Percentiles rank a stretch among this genome's conserved stretches.
Conservation (phyloP, 805 yeast species). For the Vanderwaltozyma tropicalis region DNA sequence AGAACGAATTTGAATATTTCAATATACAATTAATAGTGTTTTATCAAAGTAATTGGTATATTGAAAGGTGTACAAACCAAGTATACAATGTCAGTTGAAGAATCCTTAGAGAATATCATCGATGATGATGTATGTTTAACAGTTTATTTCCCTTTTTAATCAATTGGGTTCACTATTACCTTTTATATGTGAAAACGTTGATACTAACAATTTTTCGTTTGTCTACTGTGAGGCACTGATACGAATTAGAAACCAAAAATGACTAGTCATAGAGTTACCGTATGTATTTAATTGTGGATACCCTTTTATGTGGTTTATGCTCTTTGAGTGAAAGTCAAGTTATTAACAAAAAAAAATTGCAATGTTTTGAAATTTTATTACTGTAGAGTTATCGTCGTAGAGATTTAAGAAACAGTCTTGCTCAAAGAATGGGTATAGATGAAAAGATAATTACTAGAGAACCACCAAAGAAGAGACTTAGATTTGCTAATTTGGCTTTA, state of each 20-base stretch:
- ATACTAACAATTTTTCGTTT: neutral
- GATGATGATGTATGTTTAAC: neutral
- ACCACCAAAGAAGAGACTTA: conserved; percentile 17
- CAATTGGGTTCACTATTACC: too few relatives aligned
- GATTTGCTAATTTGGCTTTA: conserved; percentile 19
- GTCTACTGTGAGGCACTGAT: too few relatives aligned
- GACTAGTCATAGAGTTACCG: neutral
- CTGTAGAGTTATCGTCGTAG: conserved; percentile 24
- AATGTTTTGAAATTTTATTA: neutral
- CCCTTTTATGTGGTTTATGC: neutral
- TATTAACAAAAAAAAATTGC: too few relatives aligned
- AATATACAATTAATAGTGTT: too few relatives aligned
- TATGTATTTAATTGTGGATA: neutral
- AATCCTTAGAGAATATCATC: neutral
- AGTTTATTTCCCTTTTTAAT: too few relatives aligned
- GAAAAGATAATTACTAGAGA: conserved; percentile 1
- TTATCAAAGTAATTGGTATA: too few relatives aligned
- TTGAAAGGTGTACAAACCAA: too few relatives aligned
- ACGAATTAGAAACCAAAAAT: neutral
- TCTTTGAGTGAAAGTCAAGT: too few relatives aligned
- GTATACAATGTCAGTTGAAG: neutral
- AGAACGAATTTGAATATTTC: too few relatives aligned
- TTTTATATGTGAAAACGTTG: too few relatives aligned
- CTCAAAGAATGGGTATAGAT: conserved; percentile 16
- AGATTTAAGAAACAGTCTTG: conserved; percentile 25